A percentile compares a stretch with the other conserved stretches of the same genome.
Evolutionary conservation across 257 asterid genomes (phyloP).

Genomic region (Gardenia jasminoides): DNA sequence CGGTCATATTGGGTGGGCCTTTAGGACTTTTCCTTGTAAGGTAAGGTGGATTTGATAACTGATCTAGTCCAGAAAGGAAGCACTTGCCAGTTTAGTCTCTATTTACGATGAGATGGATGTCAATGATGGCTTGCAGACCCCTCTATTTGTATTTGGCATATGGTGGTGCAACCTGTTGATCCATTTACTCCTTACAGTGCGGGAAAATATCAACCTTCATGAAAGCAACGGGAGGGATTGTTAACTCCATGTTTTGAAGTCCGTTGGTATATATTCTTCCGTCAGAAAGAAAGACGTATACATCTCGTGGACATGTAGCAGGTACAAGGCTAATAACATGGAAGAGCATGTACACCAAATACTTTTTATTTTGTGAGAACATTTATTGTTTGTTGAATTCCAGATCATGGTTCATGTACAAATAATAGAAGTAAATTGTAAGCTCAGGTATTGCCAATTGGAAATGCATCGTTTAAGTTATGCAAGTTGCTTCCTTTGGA

Average conservation of each 20-base stretch:
- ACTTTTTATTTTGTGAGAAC: neutral
- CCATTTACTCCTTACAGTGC: neutral
- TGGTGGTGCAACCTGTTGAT: neutral
- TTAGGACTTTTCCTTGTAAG: neutral
- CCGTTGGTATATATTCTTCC: neutral
- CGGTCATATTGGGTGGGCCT: conserved; percentile 98
- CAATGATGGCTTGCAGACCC: neutral
- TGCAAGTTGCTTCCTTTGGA: no score
- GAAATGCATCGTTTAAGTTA: neutral
- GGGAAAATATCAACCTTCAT: neutral
- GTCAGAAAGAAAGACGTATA: no score
- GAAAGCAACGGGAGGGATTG: neutral
- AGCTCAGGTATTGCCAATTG: neutral
- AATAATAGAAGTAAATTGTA: neutral
- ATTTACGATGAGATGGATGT: neutral
- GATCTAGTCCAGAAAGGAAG: neutral
- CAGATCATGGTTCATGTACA: neutral
- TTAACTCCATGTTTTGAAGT: neutral
- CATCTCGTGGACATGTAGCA: neutral
- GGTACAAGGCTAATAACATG: neutral
- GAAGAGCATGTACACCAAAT: neutral
- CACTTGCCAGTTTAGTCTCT: neutral
- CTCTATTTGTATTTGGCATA: neutral
- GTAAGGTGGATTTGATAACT: neutral
- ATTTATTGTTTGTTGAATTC: no score